Base-by-base conservation (phyloP, 2,329 filamentous ascomycete genomes). In the Orbilia javanica region DNA sequence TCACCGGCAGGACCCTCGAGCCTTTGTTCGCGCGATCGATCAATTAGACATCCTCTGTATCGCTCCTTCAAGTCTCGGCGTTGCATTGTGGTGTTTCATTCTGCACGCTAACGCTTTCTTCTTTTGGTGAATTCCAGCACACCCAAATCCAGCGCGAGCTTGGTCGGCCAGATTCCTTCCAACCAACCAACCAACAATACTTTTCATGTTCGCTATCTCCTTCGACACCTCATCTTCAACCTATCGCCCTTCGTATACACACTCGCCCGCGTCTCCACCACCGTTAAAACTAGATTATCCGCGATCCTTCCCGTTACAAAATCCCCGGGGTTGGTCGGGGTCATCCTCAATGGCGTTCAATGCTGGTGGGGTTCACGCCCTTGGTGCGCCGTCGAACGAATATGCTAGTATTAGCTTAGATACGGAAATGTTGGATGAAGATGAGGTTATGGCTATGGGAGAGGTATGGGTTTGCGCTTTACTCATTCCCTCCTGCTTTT, bases 171-270 rank as follows among this genome's bases (percentile, higher is more conserved):
- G 6, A 27, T 39, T 36, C 42, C 44, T 50, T 42, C 31, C 34
- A 27, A 34, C 50, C 3, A 44, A 57, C 50, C 50, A 57, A 36
- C 52, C 52, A 55, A 55, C 29, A 18, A 36, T 36, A 22, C 29
- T 36, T 44, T n/a, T 64, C 44, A 76, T 77, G 73, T 65, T 77
- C 36, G 66, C 73, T 13, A 77, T 77, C 50, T 77, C 73, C 15
- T 77, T 77, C 66, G 73, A 77, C 73, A 66, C 60, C n/a, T 77
- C 73, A 13, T 77, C 73, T 52, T 77, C 73, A 52, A 77, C 73
- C 60, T 77, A 48, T 66, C 66, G 73, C 66, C 60, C 50, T 29
- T 71, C 73, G 44, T 48, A 67, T 25, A 27, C 31, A 11, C 53
- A 67, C 7, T 42, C 52, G 20, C 36, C 53, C 36, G 53, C 20